Evolutionary conservation across 169 alveolate species (phyloP).

Genomic region (Plasmodium chabaudi): DNA sequence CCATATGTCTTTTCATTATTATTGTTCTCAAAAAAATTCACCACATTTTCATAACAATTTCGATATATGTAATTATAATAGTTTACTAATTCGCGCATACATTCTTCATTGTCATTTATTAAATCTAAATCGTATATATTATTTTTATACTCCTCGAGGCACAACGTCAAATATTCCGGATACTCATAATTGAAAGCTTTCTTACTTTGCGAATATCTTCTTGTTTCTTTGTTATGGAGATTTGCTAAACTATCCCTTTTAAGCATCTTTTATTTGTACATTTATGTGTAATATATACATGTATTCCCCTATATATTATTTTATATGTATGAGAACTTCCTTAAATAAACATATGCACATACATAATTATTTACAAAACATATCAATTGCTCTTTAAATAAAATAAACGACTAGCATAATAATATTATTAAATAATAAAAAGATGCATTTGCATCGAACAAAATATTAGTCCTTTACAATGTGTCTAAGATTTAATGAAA

Average conservation of each 20-base stretch:
- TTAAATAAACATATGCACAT: slow-evolving; percentile 33
- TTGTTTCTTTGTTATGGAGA: slow-evolving; percentile 66
- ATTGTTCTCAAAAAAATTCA: slow-evolving; percentile 54
- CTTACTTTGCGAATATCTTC: slow-evolving; percentile 70
- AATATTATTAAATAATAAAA: slow-evolving; percentile 18
- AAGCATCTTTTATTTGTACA: slow-evolving; percentile 54
- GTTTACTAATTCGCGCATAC: slow-evolving; percentile 75
- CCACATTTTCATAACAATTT: slow-evolving; percentile 74
- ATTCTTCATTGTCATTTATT: slow-evolving; percentile 77
- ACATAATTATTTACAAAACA: slow-evolving; percentile 22
- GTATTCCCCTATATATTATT: slow-evolving; percentile 7
- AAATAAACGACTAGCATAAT: slow-evolving; percentile 20
- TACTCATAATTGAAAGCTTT: slow-evolving; percentile 57
- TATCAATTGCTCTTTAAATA: slow-evolving; percentile 24
- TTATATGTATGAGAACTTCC: slow-evolving; percentile 14
- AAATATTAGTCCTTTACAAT: slow-evolving; percentile 46
- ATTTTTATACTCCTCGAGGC: slow-evolving; percentile 71
- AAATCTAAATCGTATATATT: slow-evolving; percentile 75
- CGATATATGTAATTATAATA: slow-evolving; percentile 71
- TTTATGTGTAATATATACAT: slow-evolving; percentile 23
- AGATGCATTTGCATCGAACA: slow-evolving; percentile 58
- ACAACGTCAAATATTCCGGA: slow-evolving; percentile 63
- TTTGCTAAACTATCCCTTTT: slow-evolving; percentile 73
- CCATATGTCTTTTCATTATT: slow-evolving; percentile 46
- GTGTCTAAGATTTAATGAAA: slow-evolving; percentile 61